Evolutionary conservation across 345 rosid species (phyloP).

Genomic region (Eutrema japonicum): DNA sequence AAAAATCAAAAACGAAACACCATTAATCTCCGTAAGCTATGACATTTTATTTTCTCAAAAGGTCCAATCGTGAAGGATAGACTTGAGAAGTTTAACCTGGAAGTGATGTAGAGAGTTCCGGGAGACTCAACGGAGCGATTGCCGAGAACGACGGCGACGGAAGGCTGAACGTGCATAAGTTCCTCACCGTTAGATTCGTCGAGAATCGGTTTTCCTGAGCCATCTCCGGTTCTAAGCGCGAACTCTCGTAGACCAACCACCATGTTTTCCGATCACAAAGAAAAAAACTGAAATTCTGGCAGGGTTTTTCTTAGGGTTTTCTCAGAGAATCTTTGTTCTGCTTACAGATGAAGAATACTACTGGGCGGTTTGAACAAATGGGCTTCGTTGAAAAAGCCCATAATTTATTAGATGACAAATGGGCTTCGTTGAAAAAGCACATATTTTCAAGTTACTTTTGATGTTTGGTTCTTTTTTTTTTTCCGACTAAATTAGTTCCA

Average conservation of each 20-base stretch:
- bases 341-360: constrained; percentile 23
- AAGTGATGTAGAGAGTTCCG: constrained; percentile 91
- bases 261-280: constrained; percentile 51
- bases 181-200: constrained; percentile 74
- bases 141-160: constrained; percentile 75
- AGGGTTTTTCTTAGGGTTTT: constrained; percentile 45
- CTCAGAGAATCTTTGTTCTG: background rate
- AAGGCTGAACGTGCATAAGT: constrained; percentile 68
- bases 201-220: constrained; percentile 68
- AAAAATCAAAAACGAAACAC: background rate
- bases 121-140: constrained; percentile 64
- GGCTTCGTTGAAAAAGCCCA: background rate
- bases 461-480: too few species aligned
- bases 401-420: background rate
- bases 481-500: too few species aligned
- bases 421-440: too few species aligned
- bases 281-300: background rate
- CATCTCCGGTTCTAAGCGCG: constrained; percentile 56
- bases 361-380: background rate
- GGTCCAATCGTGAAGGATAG: background rate
- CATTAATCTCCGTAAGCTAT: background rate
- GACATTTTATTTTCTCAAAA: background rate
- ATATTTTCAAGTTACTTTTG: too few species aligned
- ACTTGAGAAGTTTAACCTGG: constrained; percentile 48
- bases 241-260: constrained; percentile 70